Base-by-base conservation (phyloP, 208 protist genomes). In the Pavlovales sp. region DNA sequence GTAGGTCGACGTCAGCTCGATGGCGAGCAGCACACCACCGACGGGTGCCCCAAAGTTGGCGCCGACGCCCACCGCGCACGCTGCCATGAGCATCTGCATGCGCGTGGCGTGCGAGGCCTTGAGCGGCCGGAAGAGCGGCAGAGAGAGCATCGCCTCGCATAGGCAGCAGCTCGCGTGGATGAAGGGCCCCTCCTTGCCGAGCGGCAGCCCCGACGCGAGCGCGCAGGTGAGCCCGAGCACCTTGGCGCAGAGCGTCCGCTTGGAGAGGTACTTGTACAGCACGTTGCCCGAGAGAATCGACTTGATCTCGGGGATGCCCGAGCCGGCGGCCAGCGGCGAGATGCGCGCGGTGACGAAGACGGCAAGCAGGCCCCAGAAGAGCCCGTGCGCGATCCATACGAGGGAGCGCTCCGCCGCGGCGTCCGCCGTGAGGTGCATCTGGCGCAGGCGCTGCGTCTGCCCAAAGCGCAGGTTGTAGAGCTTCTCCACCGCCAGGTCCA, bases 1-100 rank as follows among this genome's bases (percentile, higher is more conserved):
- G 38, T 92, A 94, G 5, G 92, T 94, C 26, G 90, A 88, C 32
- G 93, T 94, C 1, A 93, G 91, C 57, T 94, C 93, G 36, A 94
- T 93, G 39, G 81, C 89, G 79, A 94, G 93, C 0, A 94, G 36
- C 10, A 88, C 76, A 38, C 93, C 93, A 41, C 93, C 93, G 38
- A 94, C 90, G 2, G 93, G 93, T 38, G 92, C 89, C n/a, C 91
- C 92, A 87, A 94, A 94, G 30, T 75, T 89, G 0, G 88, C 80
- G 0, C 88, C 89, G 32, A 94, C 90, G 38, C 93, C 93, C 26
- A 90, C 85, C 36, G 91, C 92, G 46, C 90, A 92, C 39, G 86
- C 93, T 0, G 90, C 86, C 0, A 91, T 83, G 32, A 94, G 79
- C 84, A 94, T 71, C 78, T 93, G 84, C 57, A 44, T 41, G 37